Percentiles rank a stretch among this genome's conserved stretches.
Evolutionary conservation across 768 basidiomycete genomes (phyloP).

Genomic region (Pleurotus cornucopiae): DNA sequence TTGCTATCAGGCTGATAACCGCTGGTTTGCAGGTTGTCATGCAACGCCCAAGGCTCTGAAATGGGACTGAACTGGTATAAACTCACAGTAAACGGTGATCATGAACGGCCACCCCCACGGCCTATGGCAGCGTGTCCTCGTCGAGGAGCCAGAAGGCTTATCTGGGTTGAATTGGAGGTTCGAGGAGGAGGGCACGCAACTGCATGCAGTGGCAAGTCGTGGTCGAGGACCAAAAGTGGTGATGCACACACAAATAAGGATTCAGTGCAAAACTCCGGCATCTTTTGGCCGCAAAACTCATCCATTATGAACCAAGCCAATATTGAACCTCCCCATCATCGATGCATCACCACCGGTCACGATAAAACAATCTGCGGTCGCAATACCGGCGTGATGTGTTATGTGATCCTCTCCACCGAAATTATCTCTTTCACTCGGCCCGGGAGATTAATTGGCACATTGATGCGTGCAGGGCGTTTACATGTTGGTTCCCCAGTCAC

Average conservation of each 20-base stretch:
- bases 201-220: conserved; percentile 4
- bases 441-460: too few relatives aligned
- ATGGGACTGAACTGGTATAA: background rate
- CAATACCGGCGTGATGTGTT: too few relatives aligned
- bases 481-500: too few relatives aligned
- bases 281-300: too few relatives aligned
- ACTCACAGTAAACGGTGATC: conserved; percentile 1
- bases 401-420: too few relatives aligned
- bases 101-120: background rate
- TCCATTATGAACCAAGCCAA: too few relatives aligned
- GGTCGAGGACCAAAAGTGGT: conserved; percentile 3
- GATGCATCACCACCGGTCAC: too few relatives aligned
- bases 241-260: background rate
- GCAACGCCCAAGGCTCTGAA: background rate
- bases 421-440: too few relatives aligned
- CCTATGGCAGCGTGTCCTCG: background rate
- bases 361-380: too few relatives aligned
- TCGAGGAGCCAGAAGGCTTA: conserved; percentile 2
- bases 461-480: too few relatives aligned
- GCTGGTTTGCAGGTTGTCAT: background rate
- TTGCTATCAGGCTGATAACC: background rate
- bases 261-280: too few relatives aligned
- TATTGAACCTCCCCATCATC: too few relatives aligned
- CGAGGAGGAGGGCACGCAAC: conserved; percentile 4
- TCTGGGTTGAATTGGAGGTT: conserved; percentile 4